Conservation (phyloP, 2,329 filamentous ascomycete species). For the Arthrobotrys iridis region DNA sequence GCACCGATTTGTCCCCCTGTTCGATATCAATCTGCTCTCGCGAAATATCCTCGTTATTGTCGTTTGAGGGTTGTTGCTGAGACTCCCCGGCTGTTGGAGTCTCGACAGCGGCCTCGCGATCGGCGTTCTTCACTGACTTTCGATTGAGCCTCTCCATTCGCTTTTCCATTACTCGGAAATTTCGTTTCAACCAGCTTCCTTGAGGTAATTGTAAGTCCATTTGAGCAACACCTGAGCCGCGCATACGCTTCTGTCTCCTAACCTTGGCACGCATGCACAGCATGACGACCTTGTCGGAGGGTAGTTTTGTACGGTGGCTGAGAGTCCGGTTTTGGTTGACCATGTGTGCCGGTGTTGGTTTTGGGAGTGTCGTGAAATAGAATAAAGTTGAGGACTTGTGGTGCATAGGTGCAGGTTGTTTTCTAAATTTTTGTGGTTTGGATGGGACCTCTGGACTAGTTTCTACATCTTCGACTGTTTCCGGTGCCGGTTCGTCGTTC, state of each 20-base stretch:
- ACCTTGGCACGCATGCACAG: constrained; percentile 39
- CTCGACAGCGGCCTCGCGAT: background rate
- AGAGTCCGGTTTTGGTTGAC: background rate
- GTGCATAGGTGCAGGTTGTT: background rate
- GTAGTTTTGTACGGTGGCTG: background rate
- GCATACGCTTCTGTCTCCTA: background rate
- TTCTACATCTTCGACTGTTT: background rate
- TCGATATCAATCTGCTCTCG: background rate
- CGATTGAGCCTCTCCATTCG: constrained; percentile 2
- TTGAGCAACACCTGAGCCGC: background rate
- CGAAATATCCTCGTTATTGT: background rate
- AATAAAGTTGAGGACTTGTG: constrained; percentile 9
- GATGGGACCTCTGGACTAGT: background rate
- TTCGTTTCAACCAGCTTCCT: constrained; percentile 8
- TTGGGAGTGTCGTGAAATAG: constrained; percentile 40
- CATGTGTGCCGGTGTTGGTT: background rate
- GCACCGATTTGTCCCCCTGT: background rate
- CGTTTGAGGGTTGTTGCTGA: background rate
- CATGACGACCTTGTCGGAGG: constrained; percentile 49
- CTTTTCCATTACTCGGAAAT: constrained; percentile 18
- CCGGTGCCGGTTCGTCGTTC: background rate
- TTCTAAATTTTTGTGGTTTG: constrained; percentile 15
- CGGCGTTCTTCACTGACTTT: background rate
- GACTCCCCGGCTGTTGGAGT: background rate
- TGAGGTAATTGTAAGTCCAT: background rate